Evolutionary conservation across 306 rosid genomes (phyloP), one percentile per base, ranked within the genome.

Genomic region (Styphnolobium japonicum): DNA sequence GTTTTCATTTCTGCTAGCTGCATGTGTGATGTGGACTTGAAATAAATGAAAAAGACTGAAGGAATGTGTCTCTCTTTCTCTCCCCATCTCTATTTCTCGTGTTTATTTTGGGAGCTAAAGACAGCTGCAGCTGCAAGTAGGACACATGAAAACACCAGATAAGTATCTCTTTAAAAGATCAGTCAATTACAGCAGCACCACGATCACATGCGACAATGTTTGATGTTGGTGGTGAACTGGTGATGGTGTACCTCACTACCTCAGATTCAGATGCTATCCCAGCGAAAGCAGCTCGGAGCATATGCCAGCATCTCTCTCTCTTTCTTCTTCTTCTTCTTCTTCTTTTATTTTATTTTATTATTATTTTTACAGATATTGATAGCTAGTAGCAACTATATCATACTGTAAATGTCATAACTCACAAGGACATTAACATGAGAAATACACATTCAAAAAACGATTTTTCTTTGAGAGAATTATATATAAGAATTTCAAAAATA

Each of bases 11-110:
- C 46, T 40, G 75, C 22, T 46, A 62, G 34, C 61, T 76, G 69
- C 86, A 70, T 82, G 75, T 63, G 63, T 60, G 82, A 83, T 83
- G 83, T 55, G 48, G 80, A 77, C 80, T 16, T n/a, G 31, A 67
- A 65, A 51, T 77, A 45, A 19, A 15, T 49, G 66, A 80, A 71
- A 80, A 43, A 37, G 73, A 69, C 66, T 16, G 7, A 46, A 11
- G 34, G 73, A 76, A 62, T 12, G 23, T 25, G 4, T 34, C 60
- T 57, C 63, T 33, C 51, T 37, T 25, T 69, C 12, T 16, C 7
- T 2, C 52, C 52, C 31, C 2, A 10, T 10, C 51, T 45, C 18
- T 6, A 6, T 1, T 10, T 45, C 10, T 67, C 37, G 7, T 22
- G 22, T 56, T 73, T 14, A 22, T 39, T 22, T 39, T 31, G 55